Conservation (phyloP, 768 basidiomycete genomes). For the Mycena filopes region DNA sequence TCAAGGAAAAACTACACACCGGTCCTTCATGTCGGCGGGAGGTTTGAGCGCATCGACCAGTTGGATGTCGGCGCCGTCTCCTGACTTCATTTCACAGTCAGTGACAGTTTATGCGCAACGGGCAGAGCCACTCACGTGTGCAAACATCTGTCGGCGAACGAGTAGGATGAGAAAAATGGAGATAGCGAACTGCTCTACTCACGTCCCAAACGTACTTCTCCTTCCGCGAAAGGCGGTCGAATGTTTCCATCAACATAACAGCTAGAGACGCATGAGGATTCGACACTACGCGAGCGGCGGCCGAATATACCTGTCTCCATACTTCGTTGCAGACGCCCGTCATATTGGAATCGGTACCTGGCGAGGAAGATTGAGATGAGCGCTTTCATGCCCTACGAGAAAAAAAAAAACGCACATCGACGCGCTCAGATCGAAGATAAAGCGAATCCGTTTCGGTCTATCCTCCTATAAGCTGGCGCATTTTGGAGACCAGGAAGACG, state of each 20-base stretch:
- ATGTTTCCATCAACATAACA: constrained; percentile 82
- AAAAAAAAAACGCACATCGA: constrained; percentile 61
- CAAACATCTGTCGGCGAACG: constrained; percentile 59
- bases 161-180: constrained; percentile 2
- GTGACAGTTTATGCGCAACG: not conserved
- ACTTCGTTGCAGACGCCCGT: constrained; percentile 70
- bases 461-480: constrained; percentile 14
- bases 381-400: not conserved
- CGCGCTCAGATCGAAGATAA: constrained; percentile 76
- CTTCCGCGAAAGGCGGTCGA: constrained; percentile 68
- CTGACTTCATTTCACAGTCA: constrained; percentile 54
- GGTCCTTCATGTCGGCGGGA: constrained; percentile 63
- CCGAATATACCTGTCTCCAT: constrained; percentile 66
- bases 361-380: not conserved
- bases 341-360: constrained; percentile 80
- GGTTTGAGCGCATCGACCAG: constrained; percentile 62
- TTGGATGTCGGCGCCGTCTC: constrained; percentile 67
- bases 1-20: constrained; percentile 31
- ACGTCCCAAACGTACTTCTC: constrained; percentile 86
- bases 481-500: constrained; percentile 14
- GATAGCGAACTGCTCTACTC: constrained; percentile 39
- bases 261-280: constrained; percentile 46
- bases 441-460: constrained; percentile 75
- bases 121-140: constrained; percentile 59
- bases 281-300: too few relatives aligned